A percentile compares a stretch with the other conserved stretches of the same genome.
phyloP scores from a whole-genome alignment of 345 rosid genomes.

The Sisymbrium altissimum region DNA sequence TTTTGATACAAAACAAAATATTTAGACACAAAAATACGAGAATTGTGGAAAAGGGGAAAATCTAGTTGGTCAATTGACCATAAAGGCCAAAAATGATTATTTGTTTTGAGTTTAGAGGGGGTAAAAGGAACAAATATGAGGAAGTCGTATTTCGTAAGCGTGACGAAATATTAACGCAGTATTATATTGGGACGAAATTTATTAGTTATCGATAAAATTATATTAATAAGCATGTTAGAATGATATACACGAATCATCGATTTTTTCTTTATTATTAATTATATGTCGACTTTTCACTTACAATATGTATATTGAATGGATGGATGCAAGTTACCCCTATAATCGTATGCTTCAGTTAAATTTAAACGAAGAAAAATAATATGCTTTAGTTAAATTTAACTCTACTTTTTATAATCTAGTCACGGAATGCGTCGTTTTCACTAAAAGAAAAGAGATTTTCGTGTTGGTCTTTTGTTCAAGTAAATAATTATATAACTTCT shows the following conservation, averaged over 20 bases:
- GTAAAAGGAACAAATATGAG: not conserved
- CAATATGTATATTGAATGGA: not conserved
- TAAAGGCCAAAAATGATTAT: constrained; percentile 17
- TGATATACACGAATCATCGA: not conserved
- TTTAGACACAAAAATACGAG: not conserved
- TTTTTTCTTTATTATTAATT: not conserved
- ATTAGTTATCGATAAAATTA: not conserved
- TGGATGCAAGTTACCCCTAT: not conserved
- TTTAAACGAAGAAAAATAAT: not conserved
- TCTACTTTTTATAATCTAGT: constrained; percentile 5
- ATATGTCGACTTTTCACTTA: not conserved
- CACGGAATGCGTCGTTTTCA: constrained; percentile 24
- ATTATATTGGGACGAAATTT: constrained; percentile 11
- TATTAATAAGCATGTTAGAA: not conserved
- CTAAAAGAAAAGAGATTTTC: constrained; percentile 7
- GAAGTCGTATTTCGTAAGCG: constrained; percentile 45
- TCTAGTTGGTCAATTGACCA: constrained; percentile 26
- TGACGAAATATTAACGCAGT: constrained; percentile 62
- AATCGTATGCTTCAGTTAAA: no score
- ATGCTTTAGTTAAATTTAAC: not conserved
- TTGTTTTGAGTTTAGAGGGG: not conserved
- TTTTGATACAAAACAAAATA: not conserved
- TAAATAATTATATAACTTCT: not conserved
- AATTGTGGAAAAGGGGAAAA: not conserved
- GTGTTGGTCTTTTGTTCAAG: constrained; percentile 7